A percentile compares a stretch with the other conserved stretches of the same genome.
Conservation (phyloP, 305 asterid species). For the Rubia tinctorum region DNA sequence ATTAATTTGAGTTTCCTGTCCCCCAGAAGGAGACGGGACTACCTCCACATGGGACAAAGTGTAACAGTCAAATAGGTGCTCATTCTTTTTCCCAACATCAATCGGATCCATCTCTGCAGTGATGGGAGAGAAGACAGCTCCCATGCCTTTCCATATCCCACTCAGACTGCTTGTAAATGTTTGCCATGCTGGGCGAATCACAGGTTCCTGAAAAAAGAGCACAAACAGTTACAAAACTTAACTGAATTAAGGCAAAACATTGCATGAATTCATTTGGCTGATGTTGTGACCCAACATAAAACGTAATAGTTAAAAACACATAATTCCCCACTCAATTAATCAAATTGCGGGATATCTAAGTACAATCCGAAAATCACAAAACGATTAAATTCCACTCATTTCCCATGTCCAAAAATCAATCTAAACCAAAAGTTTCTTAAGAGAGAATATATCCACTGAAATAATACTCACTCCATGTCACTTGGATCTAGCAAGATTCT, state of each 20-base stretch:
- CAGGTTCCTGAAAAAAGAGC: constrained; percentile 74
- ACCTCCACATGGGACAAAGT: constrained; percentile 60
- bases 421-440: neutral
- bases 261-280: neutral
- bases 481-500: neutral
- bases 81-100: constrained; percentile 65
- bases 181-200: constrained; percentile 86
- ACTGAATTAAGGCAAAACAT: neutral
- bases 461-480: neutral
- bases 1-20: constrained; percentile 51
- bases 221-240: neutral
- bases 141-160: constrained; percentile 98
- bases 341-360: neutral
- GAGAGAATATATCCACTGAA: neutral
- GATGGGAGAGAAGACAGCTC: constrained; percentile 89
- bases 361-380: neutral
- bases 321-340: neutral
- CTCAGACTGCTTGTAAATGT: constrained; percentile 91
- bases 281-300: neutral
- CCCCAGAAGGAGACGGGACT: constrained; percentile 45
- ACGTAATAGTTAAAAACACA: neutral
- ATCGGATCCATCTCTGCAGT: constrained; percentile 98
- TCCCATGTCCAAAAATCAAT: neutral
- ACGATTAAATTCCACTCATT: too few relatives aligned
- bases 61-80: constrained; percentile 86